phyloP scores from a whole-genome alignment of 2,329 filamentous ascomycete species.

The Aspergillus felis region DNA sequence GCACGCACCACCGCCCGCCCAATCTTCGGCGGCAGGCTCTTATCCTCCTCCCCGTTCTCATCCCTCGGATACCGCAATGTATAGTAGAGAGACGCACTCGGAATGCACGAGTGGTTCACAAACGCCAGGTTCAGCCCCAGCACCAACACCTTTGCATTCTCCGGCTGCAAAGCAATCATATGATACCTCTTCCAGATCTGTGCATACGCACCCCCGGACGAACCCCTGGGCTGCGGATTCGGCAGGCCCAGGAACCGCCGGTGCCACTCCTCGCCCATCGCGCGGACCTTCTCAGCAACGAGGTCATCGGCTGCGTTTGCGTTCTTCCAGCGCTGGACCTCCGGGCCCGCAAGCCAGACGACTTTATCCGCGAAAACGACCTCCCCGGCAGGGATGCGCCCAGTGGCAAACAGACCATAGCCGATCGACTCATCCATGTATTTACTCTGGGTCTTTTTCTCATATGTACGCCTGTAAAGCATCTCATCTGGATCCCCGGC shows the following conservation, averaged over 20 bases:
- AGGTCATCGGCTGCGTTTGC: background rate
- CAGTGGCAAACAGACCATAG: conserved; percentile 8
- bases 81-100: conserved; percentile 16
- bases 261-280: conserved; percentile 12
- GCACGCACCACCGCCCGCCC: conserved; percentile 12
- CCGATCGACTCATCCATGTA: conserved; percentile 6
- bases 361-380: conserved; percentile 11
- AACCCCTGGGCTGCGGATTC: background rate
- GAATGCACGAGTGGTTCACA: conserved; percentile 24
- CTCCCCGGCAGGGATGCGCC: conserved; percentile 6
- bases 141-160: background rate
- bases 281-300: conserved; percentile 4
- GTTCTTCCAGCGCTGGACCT: background rate
- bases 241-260: conserved; percentile 3
- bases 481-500: background rate
- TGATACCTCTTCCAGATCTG: conserved; percentile 10
- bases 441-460: background rate
- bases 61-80: conserved; percentile 7
- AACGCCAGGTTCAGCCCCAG: conserved; percentile 13
- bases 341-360: background rate
- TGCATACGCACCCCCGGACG: background rate
- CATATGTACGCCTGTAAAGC: background rate
- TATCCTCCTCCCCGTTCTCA: background rate
- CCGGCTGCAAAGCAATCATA: background rate
- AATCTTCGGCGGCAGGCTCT: background rate